These are phyloP conservation scores for Colletotrichum phormii DNA, from an alignment of 2,329 filamentous ascomycete genomes.

Conservation along the genomic window DNA sequence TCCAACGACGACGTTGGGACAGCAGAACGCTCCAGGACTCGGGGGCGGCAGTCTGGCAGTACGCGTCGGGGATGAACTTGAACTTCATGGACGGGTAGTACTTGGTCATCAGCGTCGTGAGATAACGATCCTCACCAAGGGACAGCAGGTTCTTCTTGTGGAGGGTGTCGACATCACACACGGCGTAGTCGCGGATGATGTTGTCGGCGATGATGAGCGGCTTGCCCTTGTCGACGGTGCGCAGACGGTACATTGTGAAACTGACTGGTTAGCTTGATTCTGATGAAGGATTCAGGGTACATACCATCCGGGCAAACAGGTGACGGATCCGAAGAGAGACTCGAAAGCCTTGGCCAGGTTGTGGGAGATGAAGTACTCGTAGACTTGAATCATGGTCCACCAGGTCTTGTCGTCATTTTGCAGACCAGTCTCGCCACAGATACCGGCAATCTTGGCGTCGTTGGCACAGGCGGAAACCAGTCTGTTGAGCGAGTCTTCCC, in stretches of 20 bases:
- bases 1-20: slow-evolving; percentile 99
- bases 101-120: slow-evolving; percentile 98
- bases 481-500: slow-evolving; percentile 87
- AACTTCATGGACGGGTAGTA: slow-evolving; percentile 95
- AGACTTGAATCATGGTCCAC: slow-evolving; percentile 96
- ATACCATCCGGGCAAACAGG: slow-evolving; percentile 98
- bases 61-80: slow-evolving; percentile 95
- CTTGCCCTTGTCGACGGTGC: slow-evolving; percentile 93
- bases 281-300: slow-evolving; percentile 49
- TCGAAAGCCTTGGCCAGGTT: slow-evolving; percentile 97
- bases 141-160: slow-evolving; percentile 97
- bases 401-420: slow-evolving; percentile 95
- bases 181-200: slow-evolving; percentile 88
- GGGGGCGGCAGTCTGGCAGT: slow-evolving; percentile 92
- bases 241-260: slow-evolving; percentile 98
- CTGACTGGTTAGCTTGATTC: slow-evolving; percentile 62
- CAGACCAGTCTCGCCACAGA: slow-evolving; percentile 94
- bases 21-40: slow-evolving; percentile 94
- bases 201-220: slow-evolving; percentile 93
- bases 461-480: slow-evolving; percentile 92
- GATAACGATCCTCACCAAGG: slow-evolving; percentile 94
- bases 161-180: slow-evolving; percentile 91
- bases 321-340: slow-evolving; percentile 95
- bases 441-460: slow-evolving; percentile 91
- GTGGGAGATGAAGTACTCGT: slow-evolving; percentile 99